Conservation (phyloP, 495 filamentous ascomycete genomes). For the Annulohypoxylon maeteangense region DNA sequence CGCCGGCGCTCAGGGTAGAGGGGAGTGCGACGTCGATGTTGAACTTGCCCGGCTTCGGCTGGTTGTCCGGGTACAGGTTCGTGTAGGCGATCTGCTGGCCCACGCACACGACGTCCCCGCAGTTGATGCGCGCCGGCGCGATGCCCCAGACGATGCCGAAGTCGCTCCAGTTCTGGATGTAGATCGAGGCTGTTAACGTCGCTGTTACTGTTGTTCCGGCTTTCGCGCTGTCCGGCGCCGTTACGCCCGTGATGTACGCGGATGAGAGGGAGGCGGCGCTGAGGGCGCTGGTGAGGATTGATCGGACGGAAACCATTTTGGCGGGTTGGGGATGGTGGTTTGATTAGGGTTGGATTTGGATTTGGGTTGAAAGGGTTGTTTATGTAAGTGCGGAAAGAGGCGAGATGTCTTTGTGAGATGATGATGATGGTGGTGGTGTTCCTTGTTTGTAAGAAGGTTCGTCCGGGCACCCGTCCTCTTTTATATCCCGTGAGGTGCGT, state of each 20-base stretch:
- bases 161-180: constrained; percentile 51
- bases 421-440: not conserved
- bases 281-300: constrained; percentile 32
- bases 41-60: constrained; percentile 40
- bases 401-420: constrained; percentile 16
- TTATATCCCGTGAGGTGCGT: not conserved
- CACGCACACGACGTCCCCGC: constrained; percentile 35
- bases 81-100: constrained; percentile 44
- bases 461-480: constrained; percentile 6
- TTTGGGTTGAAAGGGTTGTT: not conserved
- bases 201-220: constrained; percentile 31
- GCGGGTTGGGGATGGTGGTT: not conserved
- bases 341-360: constrained; percentile 6
- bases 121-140: constrained; percentile 9
- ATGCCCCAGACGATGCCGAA: constrained; percentile 47
- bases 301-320: constrained; percentile 42
- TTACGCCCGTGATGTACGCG: constrained; percentile 28
- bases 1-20: constrained; percentile 52
- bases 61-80: constrained; percentile 38
- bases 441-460: not conserved
- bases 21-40: constrained; percentile 59
- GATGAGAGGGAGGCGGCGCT: constrained; percentile 26
- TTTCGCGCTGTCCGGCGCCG: constrained; percentile 13
- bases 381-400: not conserved
- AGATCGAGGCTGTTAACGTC: constrained; percentile 38